Conservation (phyloP, 2,329 filamentous ascomycete genomes). For the Niveomyces coronatus region DNA sequence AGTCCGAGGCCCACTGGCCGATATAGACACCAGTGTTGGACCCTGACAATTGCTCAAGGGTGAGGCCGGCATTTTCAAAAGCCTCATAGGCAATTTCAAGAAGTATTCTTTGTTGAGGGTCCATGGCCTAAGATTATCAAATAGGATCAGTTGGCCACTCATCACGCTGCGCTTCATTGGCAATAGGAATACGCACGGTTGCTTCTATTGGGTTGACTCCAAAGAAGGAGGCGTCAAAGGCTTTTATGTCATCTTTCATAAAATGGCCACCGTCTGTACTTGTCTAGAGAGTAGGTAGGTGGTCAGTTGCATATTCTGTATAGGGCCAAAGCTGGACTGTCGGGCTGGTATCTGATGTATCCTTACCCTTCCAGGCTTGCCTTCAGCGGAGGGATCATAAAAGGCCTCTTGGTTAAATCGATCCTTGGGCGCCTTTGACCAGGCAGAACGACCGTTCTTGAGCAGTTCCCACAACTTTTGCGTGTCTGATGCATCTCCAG, state of each 20-base stretch:
- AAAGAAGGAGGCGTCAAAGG: slow-evolving; percentile 19
- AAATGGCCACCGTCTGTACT: slow-evolving; percentile 18
- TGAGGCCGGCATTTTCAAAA: slow-evolving; percentile 9
- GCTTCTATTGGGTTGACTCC: slow-evolving; percentile 10
- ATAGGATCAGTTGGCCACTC: background rate
- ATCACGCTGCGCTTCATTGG: background rate
- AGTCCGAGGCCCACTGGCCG: slow-evolving; percentile 21
- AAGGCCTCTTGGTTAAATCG: slow-evolving; percentile 34
- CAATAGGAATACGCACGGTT: slow-evolving; percentile 1
- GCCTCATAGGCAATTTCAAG: slow-evolving; percentile 6
- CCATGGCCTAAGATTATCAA: slow-evolving; percentile 1
- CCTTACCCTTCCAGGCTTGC: slow-evolving; percentile 5
- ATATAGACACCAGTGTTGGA: slow-evolving; percentile 20
- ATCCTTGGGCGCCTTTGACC: slow-evolving; percentile 28
- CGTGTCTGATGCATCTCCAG: slow-evolving; percentile 16
- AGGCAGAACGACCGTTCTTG: slow-evolving; percentile 27
- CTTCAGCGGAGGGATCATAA: slow-evolving; percentile 20
- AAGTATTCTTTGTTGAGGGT: slow-evolving; percentile 4
- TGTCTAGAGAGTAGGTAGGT: slow-evolving; percentile 8
- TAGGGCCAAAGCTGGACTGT: background rate
- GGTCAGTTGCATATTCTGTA: background rate
- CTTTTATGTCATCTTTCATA: slow-evolving; percentile 16
- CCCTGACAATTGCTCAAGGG: slow-evolving; percentile 11
- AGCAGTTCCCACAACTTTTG: slow-evolving; percentile 20
- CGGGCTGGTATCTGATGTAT: background rate